Percentiles rank a stretch among this genome's conserved stretches.
These are phyloP conservation scores for Solanum ahanhuiri DNA, from an alignment of 257 asterid species.

Conservation along the genomic window DNA sequence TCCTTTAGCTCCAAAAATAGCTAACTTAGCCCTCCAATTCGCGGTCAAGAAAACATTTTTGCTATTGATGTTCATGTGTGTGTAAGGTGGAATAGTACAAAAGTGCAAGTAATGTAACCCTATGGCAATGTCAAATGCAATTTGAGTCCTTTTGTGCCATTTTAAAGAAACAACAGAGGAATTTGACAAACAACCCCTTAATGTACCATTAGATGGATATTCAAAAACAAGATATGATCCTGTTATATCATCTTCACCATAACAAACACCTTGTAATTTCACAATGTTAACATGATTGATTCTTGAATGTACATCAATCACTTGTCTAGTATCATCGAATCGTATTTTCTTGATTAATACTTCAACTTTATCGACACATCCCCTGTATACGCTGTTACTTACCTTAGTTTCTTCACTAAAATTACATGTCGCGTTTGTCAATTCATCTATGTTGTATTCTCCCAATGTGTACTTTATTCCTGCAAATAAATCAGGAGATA, in stretches of 20 bases:
- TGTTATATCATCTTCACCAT: conserved; percentile 25
- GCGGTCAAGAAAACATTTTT: conserved; percentile 37
- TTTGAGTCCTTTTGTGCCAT: conserved; percentile 53
- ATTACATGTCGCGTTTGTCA: conserved; percentile 26
- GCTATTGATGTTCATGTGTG: conserved; percentile 28
- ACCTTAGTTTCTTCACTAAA: conserved; percentile 25
- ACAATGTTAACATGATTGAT: conserved; percentile 65
- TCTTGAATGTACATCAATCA: conserved; percentile 53
- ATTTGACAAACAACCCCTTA: conserved; percentile 36
- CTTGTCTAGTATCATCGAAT: conserved; percentile 28
- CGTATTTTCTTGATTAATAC: conserved; percentile 38
- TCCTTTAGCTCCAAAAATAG: conserved; percentile 19
- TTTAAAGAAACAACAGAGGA: conserved; percentile 13
- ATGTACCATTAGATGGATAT: conserved; percentile 43
- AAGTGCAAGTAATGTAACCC: conserved; percentile 59
- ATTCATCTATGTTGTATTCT: conserved; percentile 38
- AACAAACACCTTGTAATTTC: conserved; percentile 56
- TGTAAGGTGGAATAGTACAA: conserved; percentile 43
- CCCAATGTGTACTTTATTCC: conserved; percentile 49
- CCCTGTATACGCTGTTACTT: conserved; percentile 27
- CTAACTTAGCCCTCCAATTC: conserved; percentile 60
- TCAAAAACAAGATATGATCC: conserved; percentile 55
- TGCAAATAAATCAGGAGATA: conserved; percentile 59
- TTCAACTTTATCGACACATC: conserved; percentile 28
- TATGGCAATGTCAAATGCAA: conserved; percentile 59